Conservation (phyloP, 192 early-diverging fungal species). For the Physocladia obscura region DNA sequence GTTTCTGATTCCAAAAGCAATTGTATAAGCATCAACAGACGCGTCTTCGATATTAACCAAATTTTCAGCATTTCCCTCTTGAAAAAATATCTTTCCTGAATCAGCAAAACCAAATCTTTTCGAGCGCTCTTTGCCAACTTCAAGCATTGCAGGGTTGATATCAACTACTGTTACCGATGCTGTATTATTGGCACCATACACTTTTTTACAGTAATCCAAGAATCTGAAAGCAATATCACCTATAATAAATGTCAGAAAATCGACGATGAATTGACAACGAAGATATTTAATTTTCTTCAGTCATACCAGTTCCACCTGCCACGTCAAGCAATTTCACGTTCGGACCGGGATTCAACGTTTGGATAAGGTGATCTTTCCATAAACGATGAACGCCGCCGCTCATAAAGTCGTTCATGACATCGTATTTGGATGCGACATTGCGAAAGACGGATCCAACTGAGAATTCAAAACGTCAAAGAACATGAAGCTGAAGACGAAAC, state of each 20-base stretch:
- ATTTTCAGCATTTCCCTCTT: slow-evolving; percentile 88
- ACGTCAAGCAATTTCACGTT: slow-evolving; percentile 89
- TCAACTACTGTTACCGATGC: slow-evolving; percentile 87
- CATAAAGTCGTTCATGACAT: slow-evolving; percentile 98
- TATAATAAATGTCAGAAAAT: slow-evolving; percentile 30
- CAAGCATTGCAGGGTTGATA: slow-evolving; percentile 96
- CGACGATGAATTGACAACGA: neutral
- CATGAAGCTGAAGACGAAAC: neutral
- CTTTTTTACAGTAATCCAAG: slow-evolving; percentile 74
- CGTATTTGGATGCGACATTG: slow-evolving; percentile 94
- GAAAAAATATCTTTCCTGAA: slow-evolving; percentile 65
- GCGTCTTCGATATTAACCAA: slow-evolving; percentile 71
- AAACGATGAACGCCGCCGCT: slow-evolving; percentile 87
- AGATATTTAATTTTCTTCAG: neutral
- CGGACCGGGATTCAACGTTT: slow-evolving; percentile 74
- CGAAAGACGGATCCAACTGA: slow-evolving; percentile 86
- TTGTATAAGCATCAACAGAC: slow-evolving; percentile 90
- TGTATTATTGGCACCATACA: slow-evolving; percentile 53
- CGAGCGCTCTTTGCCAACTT: slow-evolving; percentile 75
- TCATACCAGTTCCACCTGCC: slow-evolving; percentile 89
- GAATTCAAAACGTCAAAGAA: too few relatives aligned
- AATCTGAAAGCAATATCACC: slow-evolving; percentile 96
- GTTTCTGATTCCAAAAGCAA: slow-evolving; percentile 98
- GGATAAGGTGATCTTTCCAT: slow-evolving; percentile 96
- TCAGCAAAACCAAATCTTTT: slow-evolving; percentile 33